Conservation (phyloP, 192 early-diverging fungal genomes). For the Jimgerdemannia lactiflua region DNA sequence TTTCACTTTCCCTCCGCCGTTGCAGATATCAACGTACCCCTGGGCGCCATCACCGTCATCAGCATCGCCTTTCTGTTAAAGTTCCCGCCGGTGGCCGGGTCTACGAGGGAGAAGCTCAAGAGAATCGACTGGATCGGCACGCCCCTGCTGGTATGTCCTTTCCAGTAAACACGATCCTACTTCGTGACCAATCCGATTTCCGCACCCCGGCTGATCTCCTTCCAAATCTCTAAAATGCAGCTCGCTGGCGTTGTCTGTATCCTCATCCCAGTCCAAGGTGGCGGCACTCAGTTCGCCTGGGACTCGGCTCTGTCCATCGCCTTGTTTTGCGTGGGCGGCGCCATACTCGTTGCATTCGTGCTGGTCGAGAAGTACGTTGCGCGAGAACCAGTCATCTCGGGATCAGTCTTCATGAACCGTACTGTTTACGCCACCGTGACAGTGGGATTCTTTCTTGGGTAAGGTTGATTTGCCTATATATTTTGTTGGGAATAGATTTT, state of each 20-base stretch:
- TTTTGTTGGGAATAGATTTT: neutral
- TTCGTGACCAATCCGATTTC: no score
- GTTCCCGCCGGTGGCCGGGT: neutral
- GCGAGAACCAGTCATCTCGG: constrained; percentile 67
- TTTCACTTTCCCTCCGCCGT: neutral
- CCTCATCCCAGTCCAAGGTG: constrained; percentile 60
- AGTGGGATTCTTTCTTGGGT: constrained; percentile 57
- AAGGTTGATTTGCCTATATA: neutral
- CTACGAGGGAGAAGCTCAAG: neutral
- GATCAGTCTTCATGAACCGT: constrained; percentile 55
- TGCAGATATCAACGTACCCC: constrained; percentile 17
- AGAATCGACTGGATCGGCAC: constrained; percentile 33
- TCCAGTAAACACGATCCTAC: no score
- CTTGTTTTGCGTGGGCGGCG: constrained; percentile 36
- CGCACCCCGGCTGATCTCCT: neutral
- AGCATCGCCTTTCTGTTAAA: neutral
- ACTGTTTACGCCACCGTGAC: constrained; percentile 54
- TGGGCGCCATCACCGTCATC: neutral
- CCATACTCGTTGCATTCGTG: constrained; percentile 42
- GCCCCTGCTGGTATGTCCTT: constrained; percentile 29
- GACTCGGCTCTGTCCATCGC: constrained; percentile 45
- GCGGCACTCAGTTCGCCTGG: constrained; percentile 66
- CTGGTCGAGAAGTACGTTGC: constrained; percentile 61
- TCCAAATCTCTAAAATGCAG: neutral
- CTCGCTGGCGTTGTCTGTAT: constrained; percentile 46